Conservation (phyloP, 1,284 basidiomycete genomes). For the Sutorius eximius region DNA sequence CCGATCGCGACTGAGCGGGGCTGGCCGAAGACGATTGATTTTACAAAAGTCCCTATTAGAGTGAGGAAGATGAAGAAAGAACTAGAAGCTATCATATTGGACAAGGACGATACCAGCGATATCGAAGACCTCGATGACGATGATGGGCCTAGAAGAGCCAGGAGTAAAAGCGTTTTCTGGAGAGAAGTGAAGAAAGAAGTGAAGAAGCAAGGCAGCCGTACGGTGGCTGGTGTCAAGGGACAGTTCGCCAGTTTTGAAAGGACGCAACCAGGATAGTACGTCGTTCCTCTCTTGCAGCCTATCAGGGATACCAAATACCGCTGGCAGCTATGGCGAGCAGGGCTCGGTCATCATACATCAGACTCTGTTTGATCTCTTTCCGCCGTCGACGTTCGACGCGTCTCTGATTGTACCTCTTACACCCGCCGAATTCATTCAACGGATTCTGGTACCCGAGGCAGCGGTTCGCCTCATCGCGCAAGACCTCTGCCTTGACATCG, state of each 20-base stretch:
- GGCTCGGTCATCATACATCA: conserved; percentile 77
- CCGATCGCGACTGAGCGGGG: conserved; percentile 66
- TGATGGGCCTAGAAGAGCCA: conserved; percentile 35
- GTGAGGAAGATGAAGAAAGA: conserved; percentile 47
- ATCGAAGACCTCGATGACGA: conserved; percentile 19
- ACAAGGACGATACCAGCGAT: conserved; percentile 39
- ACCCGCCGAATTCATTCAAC: conserved; percentile 68
- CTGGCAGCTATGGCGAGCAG: conserved; percentile 71
- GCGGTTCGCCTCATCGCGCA: conserved; percentile 71
- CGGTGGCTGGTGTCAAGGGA: conserved; percentile 63
- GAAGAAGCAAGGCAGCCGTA: conserved; percentile 59
- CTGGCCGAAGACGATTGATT: conserved; percentile 75
- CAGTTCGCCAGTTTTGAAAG: conserved; percentile 76
- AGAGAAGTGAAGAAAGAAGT: conserved; percentile 59
- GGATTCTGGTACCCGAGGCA: conserved; percentile 73
- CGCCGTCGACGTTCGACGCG: conserved; percentile 54
- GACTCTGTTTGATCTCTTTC: conserved; percentile 72
- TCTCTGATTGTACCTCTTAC: conserved; percentile 58
- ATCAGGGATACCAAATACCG: background rate
- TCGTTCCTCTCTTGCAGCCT: conserved; percentile 16
- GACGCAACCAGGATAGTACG: conserved; percentile 81
- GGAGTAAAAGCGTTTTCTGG: conserved; percentile 65
- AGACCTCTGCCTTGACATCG: conserved; percentile 50
- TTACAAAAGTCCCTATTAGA: conserved; percentile 51
- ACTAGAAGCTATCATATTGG: conserved; percentile 52